Base-by-base conservation (phyloP, 1,284 basidiomycete genomes). In the Abortiporus biennis region DNA sequence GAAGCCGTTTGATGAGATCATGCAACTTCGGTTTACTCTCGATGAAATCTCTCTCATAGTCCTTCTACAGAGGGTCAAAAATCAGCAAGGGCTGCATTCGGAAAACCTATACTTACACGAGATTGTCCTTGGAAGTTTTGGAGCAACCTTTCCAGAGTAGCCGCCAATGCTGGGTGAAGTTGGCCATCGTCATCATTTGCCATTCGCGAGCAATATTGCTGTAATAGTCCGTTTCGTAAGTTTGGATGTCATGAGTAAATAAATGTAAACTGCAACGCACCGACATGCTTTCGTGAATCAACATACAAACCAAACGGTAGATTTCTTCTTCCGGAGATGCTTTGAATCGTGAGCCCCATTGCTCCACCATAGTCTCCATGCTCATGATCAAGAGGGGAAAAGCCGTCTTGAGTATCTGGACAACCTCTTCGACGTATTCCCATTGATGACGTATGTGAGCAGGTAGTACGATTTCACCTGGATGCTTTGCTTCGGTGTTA, bases 361-460 rank as follows among this genome's bases (percentile, higher is more conserved):
- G 95, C 56, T 99, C 96, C 16, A 96, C 90, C 74, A 99, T 90
- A 36, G 93, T 96, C 66, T 99, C 96, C 74, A 99, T 78, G 42
- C 92, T 96, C 23, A 98, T 71, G 20, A 95, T 91, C 17, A 99
- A 76, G 13, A 99, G 75, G 0, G 96, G 96, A 71, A 96, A 97
- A 1, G 92, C 88, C 0, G 95, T 98, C 70, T 99, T 99, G 56
- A 99, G 74, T 43, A 93, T 85, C 57, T 94, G 88, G 37, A 94
- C 80, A 48, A 99, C 84, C 57, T 99, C 97, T 37, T 99, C 96
- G 12, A 97, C 83, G 55, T 90, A 79, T 46, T 98, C 95, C 78
- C 83, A 92, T 22, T 91, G 81, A 54, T 88, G 86, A 20, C 87
- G 80, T 31, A 67, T 61, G 3, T 74, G 71, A 41, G 63, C 48